phyloP scores from a whole-genome alignment of 441 rosid species.

The Capsella rubella region DNA sequence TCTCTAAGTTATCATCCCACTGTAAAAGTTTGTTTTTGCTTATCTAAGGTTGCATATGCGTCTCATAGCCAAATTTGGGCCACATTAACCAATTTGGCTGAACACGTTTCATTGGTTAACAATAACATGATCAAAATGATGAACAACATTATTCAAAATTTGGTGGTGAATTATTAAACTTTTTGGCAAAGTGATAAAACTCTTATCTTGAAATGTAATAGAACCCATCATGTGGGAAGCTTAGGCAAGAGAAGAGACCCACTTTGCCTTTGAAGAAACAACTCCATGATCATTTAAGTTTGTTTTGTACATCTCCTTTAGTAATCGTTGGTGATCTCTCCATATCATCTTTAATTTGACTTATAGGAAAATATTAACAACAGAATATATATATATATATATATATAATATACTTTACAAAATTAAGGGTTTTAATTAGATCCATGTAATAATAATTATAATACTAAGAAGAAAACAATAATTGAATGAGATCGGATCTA shows the following conservation, averaged over 20 bases:
- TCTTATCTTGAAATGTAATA: slow-evolving; percentile 20
- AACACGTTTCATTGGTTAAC: too few species aligned
- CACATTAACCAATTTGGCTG: too few species aligned
- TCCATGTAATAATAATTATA: not conserved
- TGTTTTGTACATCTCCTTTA: slow-evolving; percentile 21
- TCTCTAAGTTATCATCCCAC: too few species aligned
- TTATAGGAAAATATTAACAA: slow-evolving; percentile 14
- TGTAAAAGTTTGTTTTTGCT: too few species aligned
- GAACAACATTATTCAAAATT: not conserved
- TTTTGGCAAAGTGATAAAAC: not conserved
- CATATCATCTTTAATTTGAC: slow-evolving; percentile 26
- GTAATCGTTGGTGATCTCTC: slow-evolving; percentile 51
- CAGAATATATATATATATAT: too few species aligned
- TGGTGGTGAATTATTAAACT: not conserved
- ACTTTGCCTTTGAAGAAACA: slow-evolving; percentile 39
- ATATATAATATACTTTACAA: slow-evolving; percentile 4
- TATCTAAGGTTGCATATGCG: too few species aligned
- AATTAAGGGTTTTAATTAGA: not conserved
- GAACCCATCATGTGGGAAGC: slow-evolving; percentile 47
- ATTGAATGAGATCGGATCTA: slow-evolving; percentile 46
- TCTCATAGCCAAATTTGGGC: too few species aligned
- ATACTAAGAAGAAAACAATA: slow-evolving; percentile 11
- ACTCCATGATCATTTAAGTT: slow-evolving; percentile 41
- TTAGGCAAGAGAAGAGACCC: slow-evolving; percentile 47
- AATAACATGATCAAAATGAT: too few species aligned